Percentiles rank a stretch among this genome's conserved stretches.
These are phyloP conservation scores for Pyrenopolyporus hunteri DNA, from an alignment of 495 filamentous ascomycete genomes.

Conservation along the genomic window DNA sequence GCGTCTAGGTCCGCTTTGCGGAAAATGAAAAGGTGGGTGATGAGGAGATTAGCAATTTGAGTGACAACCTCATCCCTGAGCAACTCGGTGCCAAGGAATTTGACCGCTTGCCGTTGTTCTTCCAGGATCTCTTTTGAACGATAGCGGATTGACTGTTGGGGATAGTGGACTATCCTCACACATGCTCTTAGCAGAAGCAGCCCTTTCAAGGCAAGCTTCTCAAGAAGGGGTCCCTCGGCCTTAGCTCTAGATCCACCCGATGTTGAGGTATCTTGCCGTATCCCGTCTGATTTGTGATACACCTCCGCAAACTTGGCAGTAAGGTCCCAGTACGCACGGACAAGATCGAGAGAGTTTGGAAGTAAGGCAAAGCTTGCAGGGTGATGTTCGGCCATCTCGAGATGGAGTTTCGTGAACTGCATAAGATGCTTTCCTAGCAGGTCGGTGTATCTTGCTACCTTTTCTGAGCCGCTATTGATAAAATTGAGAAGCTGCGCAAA, in stretches of 20 bases:
- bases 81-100: slow-evolving; percentile 70
- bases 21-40: slow-evolving; percentile 88
- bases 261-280: slow-evolving; percentile 52
- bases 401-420: slow-evolving; percentile 89
- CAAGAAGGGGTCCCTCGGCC: slow-evolving; percentile 65
- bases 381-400: slow-evolving; percentile 77
- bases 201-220: slow-evolving; percentile 79
- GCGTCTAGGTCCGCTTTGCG: slow-evolving; percentile 81
- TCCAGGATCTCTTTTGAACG: slow-evolving; percentile 71
- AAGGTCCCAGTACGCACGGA: slow-evolving; percentile 82
- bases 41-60: slow-evolving; percentile 79
- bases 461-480: slow-evolving; percentile 54
- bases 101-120: slow-evolving; percentile 67
- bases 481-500: slow-evolving; percentile 70
- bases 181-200: slow-evolving; percentile 84
- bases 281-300: slow-evolving; percentile 60
- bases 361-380: slow-evolving; percentile 81
- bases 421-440: slow-evolving; percentile 82
- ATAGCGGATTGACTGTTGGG: slow-evolving; percentile 80
- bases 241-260: slow-evolving; percentile 59
- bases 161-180: slow-evolving; percentile 79
- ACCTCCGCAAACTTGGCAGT: slow-evolving; percentile 75
- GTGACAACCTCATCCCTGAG: slow-evolving; percentile 75
- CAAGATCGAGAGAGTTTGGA: slow-evolving; percentile 75
- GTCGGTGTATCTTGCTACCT: slow-evolving; percentile 52